Conservation (phyloP, 176 grass and related monocot species). For the Guadua angustifolia region DNA sequence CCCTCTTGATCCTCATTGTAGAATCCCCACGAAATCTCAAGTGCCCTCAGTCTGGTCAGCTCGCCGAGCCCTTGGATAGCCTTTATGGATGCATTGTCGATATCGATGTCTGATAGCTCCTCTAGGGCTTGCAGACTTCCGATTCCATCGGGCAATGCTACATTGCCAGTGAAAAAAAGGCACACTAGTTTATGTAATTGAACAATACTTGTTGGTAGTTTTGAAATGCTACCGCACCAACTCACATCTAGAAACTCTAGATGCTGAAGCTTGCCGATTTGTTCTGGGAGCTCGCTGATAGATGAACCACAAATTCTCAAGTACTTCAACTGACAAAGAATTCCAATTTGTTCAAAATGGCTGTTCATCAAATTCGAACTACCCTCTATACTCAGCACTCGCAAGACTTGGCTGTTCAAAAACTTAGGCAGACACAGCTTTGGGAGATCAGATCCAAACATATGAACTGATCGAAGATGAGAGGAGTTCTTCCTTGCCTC, state of each 20-base stretch:
- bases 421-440: background rate
- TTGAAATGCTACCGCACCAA: background rate
- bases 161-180: background rate
- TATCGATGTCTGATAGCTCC: background rate
- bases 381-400: background rate
- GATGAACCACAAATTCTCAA: too few species aligned
- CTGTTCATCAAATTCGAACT: background rate
- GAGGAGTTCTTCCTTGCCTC: background rate
- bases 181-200: background rate
- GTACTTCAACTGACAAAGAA: background rate
- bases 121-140: background rate
- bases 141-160: background rate
- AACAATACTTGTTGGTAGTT: conserved; percentile 4
- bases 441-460: background rate
- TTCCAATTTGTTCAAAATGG: background rate
- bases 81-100: background rate
- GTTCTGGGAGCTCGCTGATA: background rate
- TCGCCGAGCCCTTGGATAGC: background rate
- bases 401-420: background rate
- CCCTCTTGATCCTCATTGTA: too few species aligned
- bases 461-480: conserved; percentile 19
- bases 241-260: conserved; percentile 10
- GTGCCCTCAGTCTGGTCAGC: background rate
- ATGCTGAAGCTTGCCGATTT: background rate
- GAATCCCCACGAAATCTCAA: background rate